phyloP scores from a whole-genome alignment of 2,329 filamentous ascomycete genomes.

The Tolypocladium capitatum region DNA sequence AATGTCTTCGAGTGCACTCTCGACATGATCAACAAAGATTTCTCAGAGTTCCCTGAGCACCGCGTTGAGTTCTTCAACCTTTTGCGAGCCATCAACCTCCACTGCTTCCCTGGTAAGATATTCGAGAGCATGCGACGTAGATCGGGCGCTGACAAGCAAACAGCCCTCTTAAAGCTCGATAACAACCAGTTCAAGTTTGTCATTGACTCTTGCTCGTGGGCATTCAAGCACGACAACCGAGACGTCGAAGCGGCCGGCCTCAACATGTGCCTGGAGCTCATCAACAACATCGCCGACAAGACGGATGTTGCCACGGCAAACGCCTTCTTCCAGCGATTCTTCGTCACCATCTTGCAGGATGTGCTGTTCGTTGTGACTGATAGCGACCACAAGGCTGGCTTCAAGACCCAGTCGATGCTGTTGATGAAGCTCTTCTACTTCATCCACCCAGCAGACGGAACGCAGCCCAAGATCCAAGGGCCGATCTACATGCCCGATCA shows the following conservation, averaged over 20 bases:
- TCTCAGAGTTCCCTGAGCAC: conserved; percentile 97
- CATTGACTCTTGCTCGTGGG: conserved; percentile 99
- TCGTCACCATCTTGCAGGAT: conserved; percentile 87
- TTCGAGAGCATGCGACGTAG: not conserved
- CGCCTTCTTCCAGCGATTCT: conserved; percentile 97
- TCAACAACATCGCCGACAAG: conserved; percentile 94
- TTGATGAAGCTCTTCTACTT: conserved; percentile 95
- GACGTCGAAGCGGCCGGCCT: conserved; percentile 93
- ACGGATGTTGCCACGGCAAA: conserved; percentile 76
- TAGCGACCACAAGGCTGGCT: conserved; percentile 95
- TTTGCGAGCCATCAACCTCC: conserved; percentile 85
- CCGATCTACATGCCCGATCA: conserved; percentile 81
- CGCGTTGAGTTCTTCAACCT: conserved; percentile 99
- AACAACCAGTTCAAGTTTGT: conserved; percentile 98
- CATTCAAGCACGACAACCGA: conserved; percentile 99
- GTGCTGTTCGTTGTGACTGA: conserved; percentile 98
- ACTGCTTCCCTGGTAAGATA: conserved; percentile 73
- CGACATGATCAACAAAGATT: conserved; percentile 99
- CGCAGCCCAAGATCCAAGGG: conserved; percentile 73
- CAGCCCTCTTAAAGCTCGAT: conserved; percentile 79
- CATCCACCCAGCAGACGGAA: conserved; percentile 57
- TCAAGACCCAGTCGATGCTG: conserved; percentile 93
- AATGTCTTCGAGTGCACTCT: conserved; percentile 97
- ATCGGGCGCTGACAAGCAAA: not conserved
- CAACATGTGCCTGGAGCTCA: conserved; percentile 95